Percentiles rank a stretch among this genome's conserved stretches.
phyloP scores from a whole-genome alignment of 768 basidiomycete genomes.

The Suillus paluster region DNA sequence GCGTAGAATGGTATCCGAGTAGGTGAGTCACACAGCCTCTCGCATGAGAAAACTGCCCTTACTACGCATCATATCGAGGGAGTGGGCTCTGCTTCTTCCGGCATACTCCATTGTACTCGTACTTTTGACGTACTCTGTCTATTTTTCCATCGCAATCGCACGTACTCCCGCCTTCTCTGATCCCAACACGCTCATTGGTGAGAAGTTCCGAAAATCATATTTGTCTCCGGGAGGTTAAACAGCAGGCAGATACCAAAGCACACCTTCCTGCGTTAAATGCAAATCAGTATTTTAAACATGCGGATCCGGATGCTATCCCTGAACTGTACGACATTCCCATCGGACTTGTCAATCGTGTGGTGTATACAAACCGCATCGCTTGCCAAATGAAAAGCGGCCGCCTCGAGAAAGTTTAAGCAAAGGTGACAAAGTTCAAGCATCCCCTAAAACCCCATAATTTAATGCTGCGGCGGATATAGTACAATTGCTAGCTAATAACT shows the following conservation, averaged over 20 bases:
- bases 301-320: conserved; percentile 53
- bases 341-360: conserved; percentile 75
- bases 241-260: conserved; percentile 56
- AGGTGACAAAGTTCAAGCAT: not conserved
- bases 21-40: conserved; percentile 51
- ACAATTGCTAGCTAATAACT: not conserved
- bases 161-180: conserved; percentile 74
- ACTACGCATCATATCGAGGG: conserved; percentile 47
- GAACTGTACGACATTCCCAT: conserved; percentile 84
- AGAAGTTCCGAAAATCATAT: conserved; percentile 22
- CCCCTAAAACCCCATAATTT: not conserved
- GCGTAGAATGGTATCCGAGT: conserved; percentile 87
- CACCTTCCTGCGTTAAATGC: conserved; percentile 47
- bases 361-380: conserved; percentile 49
- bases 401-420: not conserved
- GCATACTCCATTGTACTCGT: conserved; percentile 74
- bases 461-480: not conserved
- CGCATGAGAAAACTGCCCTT: conserved; percentile 2
- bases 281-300: conserved; percentile 54
- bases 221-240: conserved; percentile 14
- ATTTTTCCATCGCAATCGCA: conserved; percentile 75
- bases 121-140: conserved; percentile 76
- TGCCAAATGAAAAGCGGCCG: not conserved
- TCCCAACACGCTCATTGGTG: conserved; percentile 70
- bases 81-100: conserved; percentile 85